Evolutionary conservation across 768 basidiomycete species (phyloP).

Genomic region (Lentinus brumalis): DNA sequence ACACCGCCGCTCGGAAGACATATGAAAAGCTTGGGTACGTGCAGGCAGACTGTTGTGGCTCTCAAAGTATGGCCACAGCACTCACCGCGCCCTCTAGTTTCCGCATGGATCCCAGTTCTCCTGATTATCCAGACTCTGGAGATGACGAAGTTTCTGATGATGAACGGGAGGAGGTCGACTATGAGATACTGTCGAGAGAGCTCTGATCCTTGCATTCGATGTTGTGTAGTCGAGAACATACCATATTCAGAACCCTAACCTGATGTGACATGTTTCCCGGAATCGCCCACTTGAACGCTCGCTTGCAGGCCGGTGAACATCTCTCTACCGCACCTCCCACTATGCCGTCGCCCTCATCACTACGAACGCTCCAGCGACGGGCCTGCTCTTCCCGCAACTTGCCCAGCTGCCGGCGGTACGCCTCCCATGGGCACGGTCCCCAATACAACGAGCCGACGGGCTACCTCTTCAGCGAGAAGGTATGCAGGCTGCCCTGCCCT

Average conservation of each 20-base stretch:
- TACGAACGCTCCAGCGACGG: slow-evolving; percentile 45
- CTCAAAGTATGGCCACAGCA: neutral
- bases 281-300: slow-evolving; percentile 8
- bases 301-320: slow-evolving; percentile 1
- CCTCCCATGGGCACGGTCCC: slow-evolving; percentile 77
- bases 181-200: slow-evolving; percentile 39
- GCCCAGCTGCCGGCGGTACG: slow-evolving; percentile 37
- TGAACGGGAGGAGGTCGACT: slow-evolving; percentile 30
- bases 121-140: slow-evolving; percentile 48
- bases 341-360: slow-evolving; percentile 52
- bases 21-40: slow-evolving; percentile 59
- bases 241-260: slow-evolving; percentile 18
- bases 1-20: slow-evolving; percentile 47
- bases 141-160: too few species aligned
- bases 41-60: neutral
- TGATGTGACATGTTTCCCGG: neutral
- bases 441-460: slow-evolving; percentile 90
- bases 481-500: slow-evolving; percentile 35
- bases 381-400: slow-evolving; percentile 28
- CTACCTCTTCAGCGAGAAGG: slow-evolving; percentile 89
- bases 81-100: slow-evolving; percentile 46
- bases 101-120: slow-evolving; percentile 52
- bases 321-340: slow-evolving; percentile 13
- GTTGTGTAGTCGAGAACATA: neutral
- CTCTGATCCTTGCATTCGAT: slow-evolving; percentile 3